Percentiles rank a stretch among this genome's conserved stretches.
Conservation (phyloP, 805 yeast species). For the Suhomyces sp. region DNA sequence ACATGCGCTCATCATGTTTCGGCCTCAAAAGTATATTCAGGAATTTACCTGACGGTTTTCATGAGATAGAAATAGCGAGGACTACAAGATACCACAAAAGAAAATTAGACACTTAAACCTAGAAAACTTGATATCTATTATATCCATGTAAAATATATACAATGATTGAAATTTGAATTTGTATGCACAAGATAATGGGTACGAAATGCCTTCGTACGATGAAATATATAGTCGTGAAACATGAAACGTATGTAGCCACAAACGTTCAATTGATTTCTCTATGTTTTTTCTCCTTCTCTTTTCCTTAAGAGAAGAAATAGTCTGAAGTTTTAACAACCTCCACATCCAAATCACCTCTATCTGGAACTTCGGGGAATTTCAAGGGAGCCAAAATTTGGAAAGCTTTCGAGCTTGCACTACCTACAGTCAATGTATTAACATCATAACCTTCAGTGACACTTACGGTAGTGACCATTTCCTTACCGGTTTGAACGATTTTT, state of each 20-base stretch:
- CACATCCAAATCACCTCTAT: conserved; percentile 83
- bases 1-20: not conserved
- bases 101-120: too few relatives aligned
- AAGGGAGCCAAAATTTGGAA: conserved; percentile 64
- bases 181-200: too few relatives aligned
- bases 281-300: not conserved
- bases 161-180: not conserved
- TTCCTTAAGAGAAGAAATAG: conserved; percentile 66
- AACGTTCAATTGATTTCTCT: not conserved
- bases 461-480: conserved; percentile 66
- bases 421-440: conserved; percentile 22
- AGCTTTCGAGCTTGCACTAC: conserved; percentile 22
- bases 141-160: not conserved
- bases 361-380: conserved; percentile 68
- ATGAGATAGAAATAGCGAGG: too few relatives aligned
- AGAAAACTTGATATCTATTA: too few relatives aligned
- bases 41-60: too few relatives aligned
- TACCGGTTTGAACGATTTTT: conserved; percentile 47
- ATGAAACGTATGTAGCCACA: too few relatives aligned
- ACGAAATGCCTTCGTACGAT: too few relatives aligned
- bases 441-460: conserved; percentile 47
- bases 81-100: too few relatives aligned
- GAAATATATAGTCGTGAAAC: too few relatives aligned
- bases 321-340: conserved; percentile 64
- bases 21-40: too few relatives aligned